Evolutionary conservation across 176 grass and related monocot genomes (phyloP), one percentile per base, ranked within the genome.

Genomic region (Aegilops umbellulata): DNA sequence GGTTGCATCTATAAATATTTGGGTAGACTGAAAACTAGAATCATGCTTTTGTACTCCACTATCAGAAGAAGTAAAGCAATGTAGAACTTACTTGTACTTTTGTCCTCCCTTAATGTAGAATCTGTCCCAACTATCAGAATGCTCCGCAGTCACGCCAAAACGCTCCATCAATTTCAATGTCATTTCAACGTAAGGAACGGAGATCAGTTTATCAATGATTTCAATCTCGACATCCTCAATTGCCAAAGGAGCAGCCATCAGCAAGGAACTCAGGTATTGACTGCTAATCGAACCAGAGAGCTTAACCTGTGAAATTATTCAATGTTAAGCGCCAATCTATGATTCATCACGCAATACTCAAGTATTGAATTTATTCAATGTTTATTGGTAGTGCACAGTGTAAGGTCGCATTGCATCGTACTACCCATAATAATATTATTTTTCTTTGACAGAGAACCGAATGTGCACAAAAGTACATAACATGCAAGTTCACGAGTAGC

Each of bases 281-380:
- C 97, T 99, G 83, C 97, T 99, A 81, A 99, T 99, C 29, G 97
- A 99, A 70, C 97, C 97, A 67, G 97, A 99, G 15, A 99, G 88
- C 65, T 93, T 90, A 47, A 99, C 97, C 97, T 99, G 88, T 79
- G 42, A 6, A 61, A 42, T 44, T 3, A 17, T 62, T n/a, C 29
- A 83, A 20, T 22, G 3, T 42, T 67, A n/a, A 86, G 30, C 60
- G 8, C 0, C 38, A 55, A 69, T 17, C 60, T 61, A 39, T 41
- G n/a, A 39, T 68, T 62, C 35, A 2, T 12, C 0, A 14, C 3
- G 27, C n/a, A 46, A 34, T 86, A 9, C 44, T 61, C 60, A 65
- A 6, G 12, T 70, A 53, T 82, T 46, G 2, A 24, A 42, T 12
- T 41, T 69, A 47, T 68, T 19, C 16, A 53, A 53, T 53, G 49